A percentile compares a stretch with the other conserved stretches of the same genome.
Conservation (phyloP, 768 basidiomycete genomes). For the Suillus cothurnatus region DNA sequence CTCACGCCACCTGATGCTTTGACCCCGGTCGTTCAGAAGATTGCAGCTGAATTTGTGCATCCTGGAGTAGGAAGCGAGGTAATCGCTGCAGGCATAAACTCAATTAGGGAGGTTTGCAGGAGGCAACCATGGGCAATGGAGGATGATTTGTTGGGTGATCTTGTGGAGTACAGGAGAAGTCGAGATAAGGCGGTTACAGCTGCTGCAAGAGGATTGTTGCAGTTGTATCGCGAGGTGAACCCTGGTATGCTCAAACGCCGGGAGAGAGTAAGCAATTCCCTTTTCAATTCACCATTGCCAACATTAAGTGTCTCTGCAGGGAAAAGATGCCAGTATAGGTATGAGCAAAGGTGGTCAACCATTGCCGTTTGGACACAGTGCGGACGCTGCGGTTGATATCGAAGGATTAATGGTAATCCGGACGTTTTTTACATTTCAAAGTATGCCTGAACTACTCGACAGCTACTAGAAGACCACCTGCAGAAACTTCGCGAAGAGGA, state of each 20-base stretch:
- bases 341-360: conserved; percentile 63
- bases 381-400: conserved; percentile 78
- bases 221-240: conserved; percentile 94
- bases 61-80: conserved; percentile 96
- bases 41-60: conserved; percentile 96
- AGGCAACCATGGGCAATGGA: conserved; percentile 98
- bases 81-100: conserved; percentile 94
- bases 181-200: conserved; percentile 91
- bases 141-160: conserved; percentile 87
- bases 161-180: conserved; percentile 95
- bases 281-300: background rate
- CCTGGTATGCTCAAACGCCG: conserved; percentile 88
- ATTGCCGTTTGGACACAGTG: conserved; percentile 80
- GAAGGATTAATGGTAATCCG: conserved; percentile 83
- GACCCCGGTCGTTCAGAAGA: conserved; percentile 84
- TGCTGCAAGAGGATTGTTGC: conserved; percentile 85
- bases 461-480: conserved; percentile 91
- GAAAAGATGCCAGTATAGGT: conserved; percentile 88
- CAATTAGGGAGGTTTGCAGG: conserved; percentile 91
- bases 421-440: background rate
- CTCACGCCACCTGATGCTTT: conserved; percentile 93
- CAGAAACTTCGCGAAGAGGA: conserved; percentile 68
- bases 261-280: conserved; percentile 63
- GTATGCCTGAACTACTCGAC: conserved; percentile 5
- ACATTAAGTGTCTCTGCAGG: conserved; percentile 44